Conservation (phyloP, 768 basidiomycete species). For the Favolaschia claudopus region DNA sequence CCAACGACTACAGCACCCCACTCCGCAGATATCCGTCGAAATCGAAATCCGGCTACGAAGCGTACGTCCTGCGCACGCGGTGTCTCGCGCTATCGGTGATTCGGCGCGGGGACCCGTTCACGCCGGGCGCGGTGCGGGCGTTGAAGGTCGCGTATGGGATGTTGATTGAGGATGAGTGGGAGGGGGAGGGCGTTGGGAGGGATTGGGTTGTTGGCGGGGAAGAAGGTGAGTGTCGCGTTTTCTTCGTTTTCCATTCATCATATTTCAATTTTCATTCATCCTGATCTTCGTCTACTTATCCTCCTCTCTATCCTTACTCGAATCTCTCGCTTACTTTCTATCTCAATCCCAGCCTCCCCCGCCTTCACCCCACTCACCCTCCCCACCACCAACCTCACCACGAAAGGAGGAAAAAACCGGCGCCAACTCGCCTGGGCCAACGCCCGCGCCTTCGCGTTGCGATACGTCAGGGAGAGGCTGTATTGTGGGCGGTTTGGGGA, state of each 20-base stretch:
- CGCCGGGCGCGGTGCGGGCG: not conserved
- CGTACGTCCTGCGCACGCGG: not conserved
- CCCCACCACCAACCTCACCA: not conserved
- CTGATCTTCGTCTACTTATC: too few relatives aligned
- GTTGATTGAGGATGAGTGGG: conserved; percentile 7
- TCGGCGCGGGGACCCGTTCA: not conserved
- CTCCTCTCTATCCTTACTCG: too few relatives aligned
- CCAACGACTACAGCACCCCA: too few relatives aligned
- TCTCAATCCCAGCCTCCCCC: not conserved
- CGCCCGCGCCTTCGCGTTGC: conserved; percentile 14
- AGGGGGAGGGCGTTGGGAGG: not conserved
- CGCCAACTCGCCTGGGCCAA: conserved; percentile 20
- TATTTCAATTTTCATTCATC: too few relatives aligned
- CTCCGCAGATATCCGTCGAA: too few relatives aligned
- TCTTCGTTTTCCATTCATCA: too few relatives aligned
- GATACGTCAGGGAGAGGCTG: not conserved
- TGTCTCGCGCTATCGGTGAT: not conserved
- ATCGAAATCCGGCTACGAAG: too few relatives aligned
- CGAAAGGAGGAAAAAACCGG: conserved; percentile 6
- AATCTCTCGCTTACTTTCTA: not conserved
- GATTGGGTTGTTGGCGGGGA: too few relatives aligned
- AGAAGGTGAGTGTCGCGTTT: too few relatives aligned
- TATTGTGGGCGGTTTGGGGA: conserved; percentile 3
- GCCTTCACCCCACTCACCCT: not conserved
- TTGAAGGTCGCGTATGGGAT: conserved; percentile 11